Evolutionary conservation across 345 rosid species (phyloP).

Genomic region (Durio zibethinus): DNA sequence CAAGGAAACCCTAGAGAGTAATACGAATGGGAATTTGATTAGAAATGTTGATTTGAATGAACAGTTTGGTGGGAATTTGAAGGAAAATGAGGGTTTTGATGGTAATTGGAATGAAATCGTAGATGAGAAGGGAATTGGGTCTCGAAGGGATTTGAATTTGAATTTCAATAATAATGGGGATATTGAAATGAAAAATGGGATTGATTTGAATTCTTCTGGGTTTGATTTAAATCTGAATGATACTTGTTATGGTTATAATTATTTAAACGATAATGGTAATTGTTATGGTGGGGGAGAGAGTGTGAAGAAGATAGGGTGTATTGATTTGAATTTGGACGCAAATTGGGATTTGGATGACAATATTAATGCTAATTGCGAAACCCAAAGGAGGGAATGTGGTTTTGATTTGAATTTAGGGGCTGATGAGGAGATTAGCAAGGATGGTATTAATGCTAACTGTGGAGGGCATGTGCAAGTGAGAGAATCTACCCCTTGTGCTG

Average conservation of each 20-base stretch:
- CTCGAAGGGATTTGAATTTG: constrained; percentile 38
- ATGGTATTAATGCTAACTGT: constrained; percentile 23
- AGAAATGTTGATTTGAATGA: constrained; percentile 48
- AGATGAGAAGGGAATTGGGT: constrained; percentile 20
- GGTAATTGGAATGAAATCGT: constrained; percentile 37
- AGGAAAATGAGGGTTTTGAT: constrained; percentile 26
- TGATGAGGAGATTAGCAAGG: constrained; percentile 41
- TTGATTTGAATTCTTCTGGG: constrained; percentile 70
- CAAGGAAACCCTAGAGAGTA: constrained; percentile 26
- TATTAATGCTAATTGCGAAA: constrained; percentile 19
- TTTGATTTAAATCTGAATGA: constrained; percentile 64
- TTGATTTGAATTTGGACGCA: constrained; percentile 80
- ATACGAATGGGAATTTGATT: constrained; percentile 22
- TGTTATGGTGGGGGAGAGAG: constrained; percentile 24
- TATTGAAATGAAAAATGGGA: constrained; percentile 29
- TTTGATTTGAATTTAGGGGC: constrained; percentile 83
- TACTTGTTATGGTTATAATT: background rate
- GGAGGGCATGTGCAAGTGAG: constrained; percentile 23
- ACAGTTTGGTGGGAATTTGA: constrained; percentile 25
- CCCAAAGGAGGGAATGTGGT: constrained; percentile 41
- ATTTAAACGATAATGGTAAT: constrained; percentile 10
- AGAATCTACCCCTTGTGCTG: constrained; percentile 7
- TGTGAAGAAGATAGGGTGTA: constrained; percentile 37
- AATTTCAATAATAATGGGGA: constrained; percentile 34
- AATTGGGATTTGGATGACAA: constrained; percentile 47